Percentiles rank a stretch among this genome's conserved stretches.
Evolutionary conservation across 768 basidiomycete species (phyloP).

Genomic region (Pleurotus pulmonarius): DNA sequence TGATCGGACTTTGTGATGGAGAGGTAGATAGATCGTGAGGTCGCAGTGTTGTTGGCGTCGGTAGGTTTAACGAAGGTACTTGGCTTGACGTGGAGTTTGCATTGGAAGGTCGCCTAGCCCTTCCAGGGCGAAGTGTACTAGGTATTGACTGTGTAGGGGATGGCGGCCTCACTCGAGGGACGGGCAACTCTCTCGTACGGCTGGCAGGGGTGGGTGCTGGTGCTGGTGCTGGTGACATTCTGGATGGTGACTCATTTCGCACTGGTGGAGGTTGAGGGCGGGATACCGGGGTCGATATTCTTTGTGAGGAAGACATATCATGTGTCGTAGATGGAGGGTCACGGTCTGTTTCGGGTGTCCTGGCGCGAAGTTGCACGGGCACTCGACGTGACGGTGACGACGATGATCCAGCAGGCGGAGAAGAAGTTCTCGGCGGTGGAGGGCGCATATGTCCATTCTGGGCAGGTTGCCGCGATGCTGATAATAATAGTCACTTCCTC

Average conservation of each 20-base stretch:
- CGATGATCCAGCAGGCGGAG: not conserved
- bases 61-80: slow-evolving; percentile 20
- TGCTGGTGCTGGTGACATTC: slow-evolving; percentile 16
- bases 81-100: slow-evolving; percentile 35
- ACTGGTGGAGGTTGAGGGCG: slow-evolving; percentile 16
- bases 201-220: slow-evolving; percentile 30
- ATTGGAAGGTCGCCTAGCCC: slow-evolving; percentile 40
- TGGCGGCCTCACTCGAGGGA: slow-evolving; percentile 21
- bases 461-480: slow-evolving; percentile 12
- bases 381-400: slow-evolving; percentile 12
- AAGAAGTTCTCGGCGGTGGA: slow-evolving; percentile 13
- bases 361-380: slow-evolving; percentile 15
- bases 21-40: not conserved
- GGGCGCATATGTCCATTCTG: slow-evolving; percentile 18
- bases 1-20: not conserved
- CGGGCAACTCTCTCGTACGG: slow-evolving; percentile 13
- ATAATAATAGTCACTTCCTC: slow-evolving; percentile 5
- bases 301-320: slow-evolving; percentile 16
- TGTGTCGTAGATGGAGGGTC: not conserved
- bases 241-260: slow-evolving; percentile 24
- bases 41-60: slow-evolving; percentile 10
- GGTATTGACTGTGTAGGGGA: slow-evolving; percentile 29
- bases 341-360: slow-evolving; percentile 10
- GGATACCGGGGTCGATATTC: slow-evolving; percentile 15
- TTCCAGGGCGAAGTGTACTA: slow-evolving; percentile 22